Percentiles rank a stretch among this genome's conserved stretches.
Conservation (phyloP, 345 rosid genomes). For the Turnera subulata region DNA sequence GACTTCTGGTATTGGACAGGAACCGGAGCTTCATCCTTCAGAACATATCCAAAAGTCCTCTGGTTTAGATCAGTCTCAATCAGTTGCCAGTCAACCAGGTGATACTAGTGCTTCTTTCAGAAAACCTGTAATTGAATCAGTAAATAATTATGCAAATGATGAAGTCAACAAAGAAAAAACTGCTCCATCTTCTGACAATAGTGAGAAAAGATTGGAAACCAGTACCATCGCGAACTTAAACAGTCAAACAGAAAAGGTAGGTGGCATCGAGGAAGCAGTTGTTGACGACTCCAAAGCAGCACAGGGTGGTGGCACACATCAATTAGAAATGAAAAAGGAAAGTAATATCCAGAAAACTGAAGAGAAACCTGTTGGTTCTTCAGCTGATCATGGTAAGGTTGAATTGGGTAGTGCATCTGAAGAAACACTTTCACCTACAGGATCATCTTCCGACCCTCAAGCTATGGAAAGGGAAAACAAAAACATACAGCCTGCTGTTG, state of each 20-base stretch:
- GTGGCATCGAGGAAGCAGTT: constrained; percentile 28
- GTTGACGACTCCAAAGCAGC: constrained; percentile 35
- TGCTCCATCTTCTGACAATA: constrained; percentile 26
- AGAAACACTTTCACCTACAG: constrained; percentile 34
- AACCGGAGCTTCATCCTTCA: constrained; percentile 32
- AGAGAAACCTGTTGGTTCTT: constrained; percentile 41
- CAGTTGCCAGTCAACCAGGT: constrained; percentile 28
- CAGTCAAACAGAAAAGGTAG: constrained; percentile 28
- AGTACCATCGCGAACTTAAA: constrained; percentile 26
- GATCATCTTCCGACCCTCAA: constrained; percentile 45
- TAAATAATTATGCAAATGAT: constrained; percentile 33
- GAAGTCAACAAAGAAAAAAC: constrained; percentile 36
- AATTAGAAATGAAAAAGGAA: constrained; percentile 34
- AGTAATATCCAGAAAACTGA: constrained; percentile 30
- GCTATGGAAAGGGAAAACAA: constrained; percentile 48
- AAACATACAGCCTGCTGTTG: constrained; percentile 35
- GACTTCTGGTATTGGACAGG: constrained; percentile 31
- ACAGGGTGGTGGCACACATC: constrained; percentile 33
- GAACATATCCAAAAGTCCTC: constrained; percentile 35
- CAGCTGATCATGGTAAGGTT: constrained; percentile 42
- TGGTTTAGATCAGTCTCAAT: constrained; percentile 35
- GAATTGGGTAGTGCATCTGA: constrained; percentile 30
- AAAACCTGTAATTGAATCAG: constrained; percentile 35
- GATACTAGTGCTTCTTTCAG: constrained; percentile 30
- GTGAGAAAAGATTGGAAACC: constrained; percentile 36